Conservation (phyloP, 306 rosid genomes). For the Fagus sylvatica region DNA sequence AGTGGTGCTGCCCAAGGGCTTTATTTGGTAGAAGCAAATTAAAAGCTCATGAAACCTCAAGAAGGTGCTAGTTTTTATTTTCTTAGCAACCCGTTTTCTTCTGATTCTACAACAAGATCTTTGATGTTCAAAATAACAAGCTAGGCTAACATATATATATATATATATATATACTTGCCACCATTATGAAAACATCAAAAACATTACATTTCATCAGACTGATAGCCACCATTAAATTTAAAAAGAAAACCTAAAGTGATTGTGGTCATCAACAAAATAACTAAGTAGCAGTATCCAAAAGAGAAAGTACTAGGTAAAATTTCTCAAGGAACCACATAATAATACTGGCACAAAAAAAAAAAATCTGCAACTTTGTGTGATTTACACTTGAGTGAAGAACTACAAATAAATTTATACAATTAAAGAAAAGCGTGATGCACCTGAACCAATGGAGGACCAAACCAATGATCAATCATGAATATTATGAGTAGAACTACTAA, state of each 20-base stretch:
- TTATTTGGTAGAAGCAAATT: background rate
- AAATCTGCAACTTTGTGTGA: background rate
- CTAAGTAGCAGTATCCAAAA: background rate
- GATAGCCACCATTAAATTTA: background rate
- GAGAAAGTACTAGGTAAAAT: no score
- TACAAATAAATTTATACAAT: background rate
- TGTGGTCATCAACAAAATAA: background rate
- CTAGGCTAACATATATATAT: background rate
- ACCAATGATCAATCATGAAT: background rate
- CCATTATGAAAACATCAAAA: background rate
- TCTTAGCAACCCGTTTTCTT: background rate
- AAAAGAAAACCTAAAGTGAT: background rate
- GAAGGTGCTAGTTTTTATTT: background rate
- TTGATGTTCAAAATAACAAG: background rate
- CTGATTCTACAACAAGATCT: background rate
- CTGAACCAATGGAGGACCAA: background rate
- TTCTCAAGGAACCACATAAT: background rate
- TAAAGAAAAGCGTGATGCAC: background rate
- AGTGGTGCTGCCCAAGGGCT: background rate
- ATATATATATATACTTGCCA: slow-evolving; percentile 1
- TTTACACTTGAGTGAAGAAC: background rate
- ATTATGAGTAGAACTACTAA: background rate
- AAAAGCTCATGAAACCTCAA: background rate
- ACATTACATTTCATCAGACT: background rate
- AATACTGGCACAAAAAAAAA: background rate